Base-by-base conservation (phyloP, 2,329 filamentous ascomycete genomes). In the Penicillium italicum region DNA sequence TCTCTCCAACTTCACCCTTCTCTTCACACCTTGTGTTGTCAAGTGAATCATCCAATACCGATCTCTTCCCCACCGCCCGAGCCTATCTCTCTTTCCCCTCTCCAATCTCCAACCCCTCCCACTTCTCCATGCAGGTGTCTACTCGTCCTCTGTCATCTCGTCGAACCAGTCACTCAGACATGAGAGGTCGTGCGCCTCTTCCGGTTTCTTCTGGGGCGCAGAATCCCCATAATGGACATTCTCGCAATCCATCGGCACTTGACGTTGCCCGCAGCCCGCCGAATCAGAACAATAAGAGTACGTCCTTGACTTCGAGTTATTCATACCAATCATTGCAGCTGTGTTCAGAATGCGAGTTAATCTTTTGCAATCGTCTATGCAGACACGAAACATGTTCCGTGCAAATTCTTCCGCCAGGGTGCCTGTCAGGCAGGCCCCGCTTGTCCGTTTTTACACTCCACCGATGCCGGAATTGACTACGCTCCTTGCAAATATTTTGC, bases 361-460 rank as follows among this genome's bases (percentile, higher is more conserved):
- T 40, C 16, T 8, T 38, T 18, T 42, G 56, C 37, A 37, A 33
- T 38, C 40, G 16, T 36, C 31, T 48, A 20, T 47, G 47, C 60
- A 97, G 93, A 96, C 75, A 96, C 94, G 18, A 89, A 92, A 59
- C 94, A 97, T 79, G 94, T 99, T 42, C 94, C 94, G 37, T 99
- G 94, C 88, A 97, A 97, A 82, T 99, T 99, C 88, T 99, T 94
- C 77, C 87, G 91, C 51, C 91, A 96, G 79, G 92, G 93, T 73
- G 87, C 91, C 68, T 99, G 94, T 75, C 93, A 97, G 82, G 94
- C 94, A 55, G 94, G 94, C 66, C 90, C 89, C 73, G 91, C 92
- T 63, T 99, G 94, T 78, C 94, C 94, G 38, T 99, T 97, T 77
- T 90, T 91, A 67, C 94, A 99, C 77, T 93, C 95, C 62, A 86